These are phyloP conservation scores for Phoma sp. DNA, from an alignment of 2,329 filamentous ascomycete species.

Conservation along the genomic window DNA sequence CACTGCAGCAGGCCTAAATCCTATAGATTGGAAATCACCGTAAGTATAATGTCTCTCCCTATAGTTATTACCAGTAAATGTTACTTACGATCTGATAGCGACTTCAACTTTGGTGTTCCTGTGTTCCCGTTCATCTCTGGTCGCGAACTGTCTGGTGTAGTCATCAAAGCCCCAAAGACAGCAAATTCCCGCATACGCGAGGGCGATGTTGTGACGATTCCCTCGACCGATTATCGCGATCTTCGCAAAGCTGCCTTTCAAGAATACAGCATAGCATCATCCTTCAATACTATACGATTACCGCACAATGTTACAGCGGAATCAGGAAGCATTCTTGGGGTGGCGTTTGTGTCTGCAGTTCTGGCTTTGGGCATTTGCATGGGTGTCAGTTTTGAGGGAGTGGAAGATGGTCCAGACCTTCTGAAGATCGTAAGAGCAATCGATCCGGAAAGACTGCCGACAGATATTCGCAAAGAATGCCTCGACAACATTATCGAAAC, in stretches of 20 bases:
- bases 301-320: conserved; percentile 60
- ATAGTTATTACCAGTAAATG: neutral
- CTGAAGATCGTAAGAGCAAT: conserved; percentile 57
- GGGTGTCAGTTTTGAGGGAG: conserved; percentile 67
- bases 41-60: conserved; percentile 48
- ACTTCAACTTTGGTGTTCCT: conserved; percentile 74
- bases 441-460: conserved; percentile 57
- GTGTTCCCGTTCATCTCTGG: conserved; percentile 71
- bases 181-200: conserved; percentile 56
- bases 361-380: conserved; percentile 72
- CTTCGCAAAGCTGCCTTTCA: conserved; percentile 74
- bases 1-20: conserved; percentile 72
- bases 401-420: conserved; percentile 65
- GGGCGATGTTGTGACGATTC: conserved; percentile 58
- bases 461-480: conserved; percentile 68
- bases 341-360: conserved; percentile 73
- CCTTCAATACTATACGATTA: conserved; percentile 69
- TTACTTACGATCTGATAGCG: conserved; percentile 51
- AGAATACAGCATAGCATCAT: conserved; percentile 68
- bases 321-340: conserved; percentile 68
- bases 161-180: conserved; percentile 57
- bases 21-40: conserved; percentile 78
- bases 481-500: conserved; percentile 58
- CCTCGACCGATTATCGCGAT: conserved; percentile 77
- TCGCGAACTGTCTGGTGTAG: conserved; percentile 70